Evolutionary conservation across 345 rosid genomes (phyloP).

Genomic region (Limnanthes douglasii): DNA sequence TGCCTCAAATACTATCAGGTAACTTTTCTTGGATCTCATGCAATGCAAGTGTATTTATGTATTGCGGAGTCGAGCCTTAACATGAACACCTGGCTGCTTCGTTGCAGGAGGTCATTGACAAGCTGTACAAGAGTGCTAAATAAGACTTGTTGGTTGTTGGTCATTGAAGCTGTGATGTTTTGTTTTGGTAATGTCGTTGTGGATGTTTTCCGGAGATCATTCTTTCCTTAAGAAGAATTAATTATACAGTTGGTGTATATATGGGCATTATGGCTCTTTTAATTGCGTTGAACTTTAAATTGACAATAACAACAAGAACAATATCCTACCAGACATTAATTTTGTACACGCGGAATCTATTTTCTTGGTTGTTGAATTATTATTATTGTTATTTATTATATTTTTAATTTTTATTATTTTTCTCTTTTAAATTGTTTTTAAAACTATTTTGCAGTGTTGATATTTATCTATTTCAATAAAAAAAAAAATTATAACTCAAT

Average conservation of each 20-base stretch:
- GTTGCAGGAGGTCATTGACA: conserved; percentile 44
- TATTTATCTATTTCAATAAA: neutral
- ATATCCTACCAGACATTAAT: too few relatives aligned
- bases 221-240: neutral
- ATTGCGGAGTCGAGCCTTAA: neutral
- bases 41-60: neutral
- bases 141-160: conserved; percentile 14
- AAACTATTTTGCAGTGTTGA: too few relatives aligned
- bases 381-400: too few relatives aligned
- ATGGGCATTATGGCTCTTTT: neutral
- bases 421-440: too few relatives aligned
- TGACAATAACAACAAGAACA: too few relatives aligned
- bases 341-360: too few relatives aligned
- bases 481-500: too few relatives aligned
- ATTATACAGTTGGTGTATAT: conserved; percentile 8
- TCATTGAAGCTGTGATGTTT: neutral
- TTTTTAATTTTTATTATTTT: too few relatives aligned
- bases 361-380: too few relatives aligned
- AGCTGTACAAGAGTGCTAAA: conserved; percentile 44
- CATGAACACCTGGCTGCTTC: neutral
- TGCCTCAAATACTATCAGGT: conserved; percentile 81
- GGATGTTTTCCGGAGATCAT: neutral
- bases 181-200: neutral
- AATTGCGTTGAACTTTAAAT: too few relatives aligned
- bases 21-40: neutral